Evolutionary conservation across 2,329 filamentous ascomycete genomes (phyloP).

Genomic region (Ceratocystiopsis brevicomis): DNA sequence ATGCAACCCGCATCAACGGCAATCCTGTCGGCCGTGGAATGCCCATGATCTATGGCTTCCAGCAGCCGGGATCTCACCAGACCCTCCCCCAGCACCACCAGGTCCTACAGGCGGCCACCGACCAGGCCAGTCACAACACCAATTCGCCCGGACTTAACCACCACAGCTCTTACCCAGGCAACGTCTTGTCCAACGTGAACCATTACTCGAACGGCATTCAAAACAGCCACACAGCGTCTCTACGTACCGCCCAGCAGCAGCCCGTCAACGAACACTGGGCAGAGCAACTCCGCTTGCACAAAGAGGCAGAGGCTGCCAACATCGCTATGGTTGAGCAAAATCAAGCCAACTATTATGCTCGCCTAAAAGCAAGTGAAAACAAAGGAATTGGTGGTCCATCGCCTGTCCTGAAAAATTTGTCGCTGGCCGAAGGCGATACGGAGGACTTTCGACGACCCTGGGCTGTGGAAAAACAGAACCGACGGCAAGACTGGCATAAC

Average conservation of each 20-base stretch:
- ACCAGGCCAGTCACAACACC: conserved; percentile 33
- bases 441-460: conserved; percentile 38
- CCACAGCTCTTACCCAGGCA: conserved; percentile 43
- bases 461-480: conserved; percentile 46
- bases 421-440: conserved; percentile 32
- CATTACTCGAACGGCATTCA: conserved; percentile 37
- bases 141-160: conserved; percentile 37
- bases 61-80: conserved; percentile 40
- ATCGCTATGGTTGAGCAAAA: conserved; percentile 50
- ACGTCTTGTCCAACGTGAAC: conserved; percentile 45
- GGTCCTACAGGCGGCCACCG: conserved; percentile 28
- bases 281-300: conserved; percentile 64
- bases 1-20: conserved; percentile 60
- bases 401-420: conserved; percentile 27
- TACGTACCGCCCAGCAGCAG: conserved; percentile 19
- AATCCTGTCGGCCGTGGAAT: conserved; percentile 38
- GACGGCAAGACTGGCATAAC: conserved; percentile 74
- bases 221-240: conserved; percentile 26
- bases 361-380: conserved; percentile 51
- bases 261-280: conserved; percentile 58
- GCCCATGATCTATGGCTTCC: conserved; percentile 53
- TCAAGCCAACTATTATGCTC: conserved; percentile 51
- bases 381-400: conserved; percentile 41
- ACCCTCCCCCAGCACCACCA: conserved; percentile 47
- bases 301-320: conserved; percentile 56